phyloP scores from a whole-genome alignment of 352 stramenopile species.

The Pythium sp. region DNA sequence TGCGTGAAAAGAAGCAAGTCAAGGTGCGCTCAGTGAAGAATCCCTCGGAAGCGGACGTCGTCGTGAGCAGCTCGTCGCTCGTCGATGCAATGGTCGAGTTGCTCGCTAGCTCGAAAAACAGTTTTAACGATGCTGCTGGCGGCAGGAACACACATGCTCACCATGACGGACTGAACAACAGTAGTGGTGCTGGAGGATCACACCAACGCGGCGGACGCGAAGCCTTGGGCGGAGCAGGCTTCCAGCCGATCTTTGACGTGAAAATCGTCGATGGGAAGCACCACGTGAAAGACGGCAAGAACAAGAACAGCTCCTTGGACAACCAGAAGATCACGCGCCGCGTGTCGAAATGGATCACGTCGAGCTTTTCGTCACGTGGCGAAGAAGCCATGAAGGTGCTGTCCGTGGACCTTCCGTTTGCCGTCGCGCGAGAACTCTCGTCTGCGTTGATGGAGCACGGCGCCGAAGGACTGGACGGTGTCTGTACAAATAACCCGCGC shows the following conservation, averaged over 20 bases:
- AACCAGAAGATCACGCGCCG: slow-evolving; percentile 76
- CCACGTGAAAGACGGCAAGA: slow-evolving; percentile 48
- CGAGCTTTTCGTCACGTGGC: slow-evolving; percentile 67
- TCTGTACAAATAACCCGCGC: slow-evolving; percentile 53
- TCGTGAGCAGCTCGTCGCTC: slow-evolving; percentile 60
- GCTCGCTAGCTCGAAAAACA: slow-evolving; percentile 22
- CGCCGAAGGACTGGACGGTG: slow-evolving; percentile 44
- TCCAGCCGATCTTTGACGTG: slow-evolving; percentile 78
- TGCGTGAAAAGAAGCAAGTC: slow-evolving; percentile 82
- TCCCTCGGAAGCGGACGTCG: slow-evolving; percentile 60
- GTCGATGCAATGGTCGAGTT: slow-evolving; percentile 65
- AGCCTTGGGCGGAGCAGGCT: slow-evolving; percentile 8
- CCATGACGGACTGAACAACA: slow-evolving; percentile 13
- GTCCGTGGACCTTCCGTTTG: slow-evolving; percentile 78
- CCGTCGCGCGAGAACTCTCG: slow-evolving; percentile 76
- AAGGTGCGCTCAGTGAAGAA: slow-evolving; percentile 77
- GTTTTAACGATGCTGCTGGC: slow-evolving; percentile 11
- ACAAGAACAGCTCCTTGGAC: slow-evolving; percentile 64
- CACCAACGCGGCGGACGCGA: slow-evolving; percentile 27
- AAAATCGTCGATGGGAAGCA: slow-evolving; percentile 72
- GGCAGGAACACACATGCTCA: slow-evolving; percentile 2
- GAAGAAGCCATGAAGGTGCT: slow-evolving; percentile 84
- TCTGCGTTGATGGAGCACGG: slow-evolving; percentile 78
- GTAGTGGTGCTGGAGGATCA: slow-evolving; percentile 15
- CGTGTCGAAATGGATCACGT: slow-evolving; percentile 86